Conservation (phyloP, 768 basidiomycete species). For the Inosperma sp. region DNA sequence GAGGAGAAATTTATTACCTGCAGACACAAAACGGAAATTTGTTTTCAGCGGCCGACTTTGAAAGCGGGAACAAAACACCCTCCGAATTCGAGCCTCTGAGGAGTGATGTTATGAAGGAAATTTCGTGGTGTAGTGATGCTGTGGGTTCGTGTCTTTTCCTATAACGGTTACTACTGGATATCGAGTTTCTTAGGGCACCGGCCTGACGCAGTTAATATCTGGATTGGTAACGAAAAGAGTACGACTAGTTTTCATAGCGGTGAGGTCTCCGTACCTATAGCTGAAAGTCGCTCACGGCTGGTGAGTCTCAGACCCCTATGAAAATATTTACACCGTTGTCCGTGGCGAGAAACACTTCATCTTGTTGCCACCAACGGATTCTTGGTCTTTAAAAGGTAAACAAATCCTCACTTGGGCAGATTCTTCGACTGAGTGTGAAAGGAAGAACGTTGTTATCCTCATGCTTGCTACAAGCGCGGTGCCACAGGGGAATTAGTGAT, state of each 20-base stretch:
- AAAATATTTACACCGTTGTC: slow-evolving; percentile 88
- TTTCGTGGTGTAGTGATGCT: slow-evolving; percentile 74
- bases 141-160: slow-evolving; percentile 48
- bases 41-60: slow-evolving; percentile 46
- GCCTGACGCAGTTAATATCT: slow-evolving; percentile 90
- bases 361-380: slow-evolving; percentile 85
- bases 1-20: slow-evolving; percentile 59
- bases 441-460: slow-evolving; percentile 58
- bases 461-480: slow-evolving; percentile 58
- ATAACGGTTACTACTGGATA: background rate
- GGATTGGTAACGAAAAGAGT: slow-evolving; percentile 79
- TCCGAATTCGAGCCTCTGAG: slow-evolving; percentile 65
- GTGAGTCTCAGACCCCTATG: slow-evolving; percentile 86
- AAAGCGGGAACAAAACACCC: slow-evolving; percentile 18
- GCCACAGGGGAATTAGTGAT: slow-evolving; percentile 28
- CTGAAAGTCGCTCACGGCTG: background rate
- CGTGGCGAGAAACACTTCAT: slow-evolving; percentile 83
- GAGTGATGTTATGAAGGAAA: slow-evolving; percentile 60
- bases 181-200: slow-evolving; percentile 37
- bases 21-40: slow-evolving; percentile 94
- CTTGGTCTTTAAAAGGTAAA: slow-evolving; percentile 73
- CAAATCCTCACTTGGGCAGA: background rate
- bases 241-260: slow-evolving; percentile 86
- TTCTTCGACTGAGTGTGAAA: background rate
- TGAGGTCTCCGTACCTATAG: slow-evolving; percentile 28